Base-by-base conservation (phyloP, 2,329 filamentous ascomycete species). In the Fusarium tricinctum region DNA sequence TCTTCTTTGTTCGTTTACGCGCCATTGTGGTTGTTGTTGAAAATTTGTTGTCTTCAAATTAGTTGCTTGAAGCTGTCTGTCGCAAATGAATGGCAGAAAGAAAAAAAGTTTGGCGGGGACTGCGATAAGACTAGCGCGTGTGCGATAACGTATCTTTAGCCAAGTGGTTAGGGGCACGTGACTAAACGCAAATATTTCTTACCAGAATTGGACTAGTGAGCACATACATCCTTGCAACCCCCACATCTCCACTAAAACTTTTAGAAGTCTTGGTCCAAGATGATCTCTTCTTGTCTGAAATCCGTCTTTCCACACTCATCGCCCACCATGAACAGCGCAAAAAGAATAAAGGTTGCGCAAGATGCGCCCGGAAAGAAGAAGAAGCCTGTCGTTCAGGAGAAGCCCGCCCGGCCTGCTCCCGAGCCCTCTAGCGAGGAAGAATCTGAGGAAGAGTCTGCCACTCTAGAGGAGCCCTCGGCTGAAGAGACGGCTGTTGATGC, bases 1-100 rank as follows among this genome's bases (percentile, higher is more conserved):
- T 90, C 87, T 95, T 97, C 84, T 97, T 97, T 51, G 89, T 89
- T 75, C 93, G 86, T 81, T 87, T 86, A 79, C 90, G 91, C 35
- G 92, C 93, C 94, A 97, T 97, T 75, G 42, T 63, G 66, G 39
- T 35, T 65, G 43, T 48, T 52, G 30, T 26, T 42, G 43, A 38
- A 38, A 38, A n/a, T 61, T 62, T 32, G 49, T 32, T 48, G 38
- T 61, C 59, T 38, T 66, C 39, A 63, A 63, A 42, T 38, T 38
- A 48, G 63, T 56, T 66, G 58, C 50, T 54, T 19, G 7, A 33
- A 48, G 39, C 43, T 50, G 47, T 44, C 61, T 45, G 63, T 71
- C 63, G 69, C 64, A 73, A 70, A 69, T 70, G 66, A 74, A 46
- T 53, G 39, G 38, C 57, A 55, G 56, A 66, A 71, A 75, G 75